phyloP scores from a whole-genome alignment of 352 stramenopile species.

The Thalassiosira mediterranea region DNA sequence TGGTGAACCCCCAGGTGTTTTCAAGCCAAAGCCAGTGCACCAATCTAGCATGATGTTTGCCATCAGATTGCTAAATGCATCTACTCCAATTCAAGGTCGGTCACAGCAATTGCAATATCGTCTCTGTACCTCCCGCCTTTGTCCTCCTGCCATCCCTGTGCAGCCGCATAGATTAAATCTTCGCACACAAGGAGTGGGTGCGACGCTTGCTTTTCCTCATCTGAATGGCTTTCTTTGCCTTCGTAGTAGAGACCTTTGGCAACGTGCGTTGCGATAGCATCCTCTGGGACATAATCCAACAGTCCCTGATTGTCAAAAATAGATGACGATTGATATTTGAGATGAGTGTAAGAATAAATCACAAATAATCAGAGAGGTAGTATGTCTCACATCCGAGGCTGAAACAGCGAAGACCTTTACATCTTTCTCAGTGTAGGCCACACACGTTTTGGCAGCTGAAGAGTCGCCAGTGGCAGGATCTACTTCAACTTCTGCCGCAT shows the following conservation, averaged over 20 bases:
- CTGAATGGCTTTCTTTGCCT: constrained; percentile 1
- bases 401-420: constrained; percentile 75
- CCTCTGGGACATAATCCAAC: constrained; percentile 70
- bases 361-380: too few species aligned
- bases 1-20: too few species aligned
- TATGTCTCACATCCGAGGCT: constrained; percentile 78
- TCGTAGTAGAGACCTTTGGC: constrained; percentile 61
- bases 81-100: constrained; percentile 34
- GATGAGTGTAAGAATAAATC: too few species aligned
- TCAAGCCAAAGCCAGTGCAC: too few species aligned
- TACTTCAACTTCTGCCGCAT: constrained; percentile 37
- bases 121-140: constrained; percentile 75
- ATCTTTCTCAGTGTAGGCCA: constrained; percentile 56
- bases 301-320: too few species aligned
- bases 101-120: constrained; percentile 75
- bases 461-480: constrained; percentile 49
- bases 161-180: constrained; percentile 70
- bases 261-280: constrained; percentile 64
- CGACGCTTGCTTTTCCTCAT: not conserved
- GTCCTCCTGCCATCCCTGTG: constrained; percentile 66
- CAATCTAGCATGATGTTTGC: too few species aligned
- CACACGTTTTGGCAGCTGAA: constrained; percentile 20
- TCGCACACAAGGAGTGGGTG: constrained; percentile 76
- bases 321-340: too few species aligned
- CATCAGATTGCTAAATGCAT: not conserved